Conservation (phyloP, 805 yeast species). For the Starmera dryadoides region DNA sequence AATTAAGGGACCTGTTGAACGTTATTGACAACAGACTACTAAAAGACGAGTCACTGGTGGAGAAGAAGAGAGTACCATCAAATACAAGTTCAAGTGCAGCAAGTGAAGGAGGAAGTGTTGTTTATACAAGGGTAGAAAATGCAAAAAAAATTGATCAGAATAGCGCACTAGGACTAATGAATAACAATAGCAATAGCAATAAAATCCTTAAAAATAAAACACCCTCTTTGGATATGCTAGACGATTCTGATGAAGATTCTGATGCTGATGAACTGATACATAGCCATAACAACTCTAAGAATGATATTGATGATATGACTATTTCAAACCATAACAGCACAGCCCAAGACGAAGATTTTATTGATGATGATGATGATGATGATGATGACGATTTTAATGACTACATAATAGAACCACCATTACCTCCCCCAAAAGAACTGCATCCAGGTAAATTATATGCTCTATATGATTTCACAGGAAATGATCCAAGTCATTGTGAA, state of each 20-base stretch:
- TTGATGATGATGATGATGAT: conserved; percentile 21
- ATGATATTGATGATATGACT: too few species aligned
- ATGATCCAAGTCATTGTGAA: conserved; percentile 88
- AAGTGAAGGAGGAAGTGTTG: conserved; percentile 16
- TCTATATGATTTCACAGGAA: conserved; percentile 79
- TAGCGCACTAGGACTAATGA: background rate
- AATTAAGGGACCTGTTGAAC: conserved; percentile 12
- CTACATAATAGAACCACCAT: conserved; percentile 27
- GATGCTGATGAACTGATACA: background rate
- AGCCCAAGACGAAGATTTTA: conserved; percentile 10
- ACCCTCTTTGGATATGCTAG: too few species aligned
- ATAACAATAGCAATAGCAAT: too few species aligned
- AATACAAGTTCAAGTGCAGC: conserved; percentile 8
- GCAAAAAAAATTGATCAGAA: background rate
- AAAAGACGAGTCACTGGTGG: conserved; percentile 14
- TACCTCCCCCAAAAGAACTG: conserved; percentile 66
- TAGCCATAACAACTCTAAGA: too few species aligned
- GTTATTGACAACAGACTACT: conserved; percentile 11
- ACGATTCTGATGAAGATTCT: background rate
- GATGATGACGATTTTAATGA: conserved; percentile 37
- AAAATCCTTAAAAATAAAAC: too few species aligned
- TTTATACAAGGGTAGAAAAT: conserved; percentile 3
- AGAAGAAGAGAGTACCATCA: conserved; percentile 15
- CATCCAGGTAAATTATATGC: conserved; percentile 85
- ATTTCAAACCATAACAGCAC: too few species aligned